Percentiles rank a stretch among this genome's conserved stretches.
phyloP scores from a whole-genome alignment of 169 alveolate species.

The Plasmodium relictum region DNA sequence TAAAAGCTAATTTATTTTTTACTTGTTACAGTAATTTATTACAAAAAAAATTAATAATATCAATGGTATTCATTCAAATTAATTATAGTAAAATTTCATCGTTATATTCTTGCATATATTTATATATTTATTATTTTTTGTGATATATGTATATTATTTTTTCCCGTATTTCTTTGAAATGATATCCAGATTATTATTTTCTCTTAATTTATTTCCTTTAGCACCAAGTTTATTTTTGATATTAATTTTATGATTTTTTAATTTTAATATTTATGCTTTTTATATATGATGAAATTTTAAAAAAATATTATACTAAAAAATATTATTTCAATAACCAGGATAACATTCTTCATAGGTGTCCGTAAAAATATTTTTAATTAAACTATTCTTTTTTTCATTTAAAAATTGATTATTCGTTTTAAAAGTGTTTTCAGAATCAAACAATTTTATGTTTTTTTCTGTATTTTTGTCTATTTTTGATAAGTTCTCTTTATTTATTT shows the following conservation, averaged over 20 bases:
- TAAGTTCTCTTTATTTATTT: not conserved
- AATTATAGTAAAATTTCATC: too few relatives aligned
- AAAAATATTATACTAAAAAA: not conserved
- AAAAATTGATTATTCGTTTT: constrained; percentile 13
- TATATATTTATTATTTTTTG: too few relatives aligned
- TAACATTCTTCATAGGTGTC: constrained; percentile 77
- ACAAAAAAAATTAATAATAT: too few relatives aligned
- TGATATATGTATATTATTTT: not conserved
- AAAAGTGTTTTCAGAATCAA: constrained; percentile 8
- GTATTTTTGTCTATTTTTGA: not conserved
- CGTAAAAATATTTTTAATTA: constrained; percentile 34
- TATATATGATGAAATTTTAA: not conserved
- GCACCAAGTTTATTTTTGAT: not conserved
- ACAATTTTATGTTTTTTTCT: constrained; percentile 11
- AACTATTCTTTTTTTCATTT: constrained; percentile 37
- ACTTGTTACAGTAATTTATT: too few relatives aligned
- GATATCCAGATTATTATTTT: not conserved
- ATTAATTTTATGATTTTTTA: not conserved
- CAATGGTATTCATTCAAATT: too few relatives aligned
- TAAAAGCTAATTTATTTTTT: too few relatives aligned
- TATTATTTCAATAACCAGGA: constrained; percentile 33
- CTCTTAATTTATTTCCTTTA: not conserved
- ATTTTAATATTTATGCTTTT: not conserved
- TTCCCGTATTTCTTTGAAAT: not conserved
- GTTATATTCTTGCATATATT: too few relatives aligned